These are phyloP conservation scores for Phytopythium sindhum DNA, from an alignment of 352 stramenopile genomes.

Conservation along the genomic window DNA sequence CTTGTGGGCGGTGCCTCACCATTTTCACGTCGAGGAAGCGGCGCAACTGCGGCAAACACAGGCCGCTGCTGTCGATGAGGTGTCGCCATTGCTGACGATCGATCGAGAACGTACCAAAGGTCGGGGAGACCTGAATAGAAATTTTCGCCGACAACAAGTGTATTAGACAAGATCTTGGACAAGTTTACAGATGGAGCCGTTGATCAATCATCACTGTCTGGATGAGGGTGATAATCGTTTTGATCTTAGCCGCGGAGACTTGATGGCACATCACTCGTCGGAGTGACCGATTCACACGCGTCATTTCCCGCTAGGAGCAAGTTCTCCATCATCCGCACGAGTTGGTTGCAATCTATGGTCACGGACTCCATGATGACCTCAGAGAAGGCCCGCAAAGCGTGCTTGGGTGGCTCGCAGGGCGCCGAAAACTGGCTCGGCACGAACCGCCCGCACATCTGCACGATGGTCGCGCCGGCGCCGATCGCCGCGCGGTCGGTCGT, in stretches of 20 bases:
- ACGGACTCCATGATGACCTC: constrained; percentile 21
- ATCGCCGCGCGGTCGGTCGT: constrained; percentile 10
- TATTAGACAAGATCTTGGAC: too few species aligned
- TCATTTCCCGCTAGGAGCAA: constrained; percentile 11
- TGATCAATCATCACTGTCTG: too few species aligned
- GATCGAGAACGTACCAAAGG: neutral
- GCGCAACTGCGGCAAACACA: neutral
- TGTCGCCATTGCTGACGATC: neutral
- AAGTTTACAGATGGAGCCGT: too few species aligned
- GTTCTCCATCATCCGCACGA: constrained; percentile 22
- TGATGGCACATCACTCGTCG: too few species aligned
- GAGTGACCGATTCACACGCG: too few species aligned
- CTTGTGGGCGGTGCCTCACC: neutral
- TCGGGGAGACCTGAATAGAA: neutral
- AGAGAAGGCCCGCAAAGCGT: constrained; percentile 14
- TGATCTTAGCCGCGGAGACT: too few species aligned
- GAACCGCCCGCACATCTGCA: constrained; percentile 20
- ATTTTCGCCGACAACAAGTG: neutral
- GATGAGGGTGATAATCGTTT: too few species aligned
- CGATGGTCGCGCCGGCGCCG: constrained; percentile 9
- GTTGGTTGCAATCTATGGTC: constrained; percentile 19
- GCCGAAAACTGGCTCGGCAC: constrained; percentile 20
- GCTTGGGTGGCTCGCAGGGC: neutral
- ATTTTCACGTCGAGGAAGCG: neutral
- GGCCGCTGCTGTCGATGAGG: neutral